Conservation (phyloP, 371 early-diverging fungal genomes). For the Funneliformis caledonium region DNA sequence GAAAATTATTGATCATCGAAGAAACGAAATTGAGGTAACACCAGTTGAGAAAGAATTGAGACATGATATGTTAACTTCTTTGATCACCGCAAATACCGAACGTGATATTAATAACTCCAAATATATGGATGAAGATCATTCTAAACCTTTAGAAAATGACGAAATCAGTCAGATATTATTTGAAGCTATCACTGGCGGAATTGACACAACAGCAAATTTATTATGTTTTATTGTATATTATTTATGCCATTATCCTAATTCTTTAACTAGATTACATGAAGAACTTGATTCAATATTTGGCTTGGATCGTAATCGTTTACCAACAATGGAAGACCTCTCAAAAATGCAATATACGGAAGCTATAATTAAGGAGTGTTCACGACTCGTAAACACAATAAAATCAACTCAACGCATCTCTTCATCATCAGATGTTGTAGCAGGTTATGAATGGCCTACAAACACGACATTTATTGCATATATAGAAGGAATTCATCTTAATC, state of each 20-base stretch:
- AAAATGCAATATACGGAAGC: slow-evolving; percentile 26
- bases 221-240: slow-evolving; percentile 26
- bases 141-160: slow-evolving; percentile 18
- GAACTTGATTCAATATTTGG: background rate
- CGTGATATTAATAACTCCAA: no score
- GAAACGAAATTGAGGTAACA: slow-evolving; percentile 30
- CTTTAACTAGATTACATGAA: background rate
- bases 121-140: background rate
- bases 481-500: background rate
- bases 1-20: background rate
- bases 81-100: no score
- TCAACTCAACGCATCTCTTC: background rate
- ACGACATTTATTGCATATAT: background rate
- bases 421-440: background rate
- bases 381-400: background rate
- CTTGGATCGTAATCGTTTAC: background rate
- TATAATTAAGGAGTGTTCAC: background rate
- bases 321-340: background rate
- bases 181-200: slow-evolving; percentile 15
- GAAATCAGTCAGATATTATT: slow-evolving; percentile 25
- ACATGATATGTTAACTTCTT: slow-evolving; percentile 21
- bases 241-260: slow-evolving; percentile 5
- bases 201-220: slow-evolving; percentile 25
- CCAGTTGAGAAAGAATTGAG: background rate
- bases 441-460: background rate